phyloP scores from a whole-genome alignment of 306 rosid species.

The Trifolium fragiferum region DNA sequence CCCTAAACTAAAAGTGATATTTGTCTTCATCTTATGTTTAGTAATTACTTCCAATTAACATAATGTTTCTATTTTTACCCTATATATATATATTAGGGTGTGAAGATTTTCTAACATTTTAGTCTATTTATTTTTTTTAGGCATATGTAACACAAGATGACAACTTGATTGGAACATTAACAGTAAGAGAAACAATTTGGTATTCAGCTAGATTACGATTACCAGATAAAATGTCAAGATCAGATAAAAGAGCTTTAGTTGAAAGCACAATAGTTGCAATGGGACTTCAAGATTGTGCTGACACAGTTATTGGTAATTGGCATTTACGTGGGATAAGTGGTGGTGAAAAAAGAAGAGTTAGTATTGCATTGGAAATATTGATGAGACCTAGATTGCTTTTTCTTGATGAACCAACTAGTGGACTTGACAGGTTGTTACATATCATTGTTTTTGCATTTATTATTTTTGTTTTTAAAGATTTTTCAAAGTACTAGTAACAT shows the following conservation, averaged over 20 bases:
- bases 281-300: conserved; percentile 98
- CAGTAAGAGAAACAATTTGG: conserved; percentile 87
- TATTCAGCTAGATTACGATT: conserved; percentile 79
- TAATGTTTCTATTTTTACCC: not conserved
- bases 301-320: conserved; percentile 95
- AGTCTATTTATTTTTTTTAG: conserved; percentile 32
- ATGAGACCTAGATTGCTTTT: conserved; percentile 91
- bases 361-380: conserved; percentile 92
- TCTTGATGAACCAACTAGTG: conserved; percentile 98
- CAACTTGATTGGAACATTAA: conserved; percentile 86
- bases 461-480: conserved; percentile 11
- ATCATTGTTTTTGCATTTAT: conserved; percentile 45
- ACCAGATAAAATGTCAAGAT: conserved; percentile 79
- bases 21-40: not conserved
- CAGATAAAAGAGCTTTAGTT: conserved; percentile 71
- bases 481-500: not conserved
- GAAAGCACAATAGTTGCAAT: conserved; percentile 92
- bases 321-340: conserved; percentile 97
- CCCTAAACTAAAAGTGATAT: not conserved
- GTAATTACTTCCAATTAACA: not conserved
- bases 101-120: not conserved
- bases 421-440: conserved; percentile 80
- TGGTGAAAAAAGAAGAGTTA: conserved; percentile 94
- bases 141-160: conserved; percentile 99
- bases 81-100: not conserved